Base-by-base conservation (phyloP, 148 eudicot species). In the Diospyros lotus region DNA sequence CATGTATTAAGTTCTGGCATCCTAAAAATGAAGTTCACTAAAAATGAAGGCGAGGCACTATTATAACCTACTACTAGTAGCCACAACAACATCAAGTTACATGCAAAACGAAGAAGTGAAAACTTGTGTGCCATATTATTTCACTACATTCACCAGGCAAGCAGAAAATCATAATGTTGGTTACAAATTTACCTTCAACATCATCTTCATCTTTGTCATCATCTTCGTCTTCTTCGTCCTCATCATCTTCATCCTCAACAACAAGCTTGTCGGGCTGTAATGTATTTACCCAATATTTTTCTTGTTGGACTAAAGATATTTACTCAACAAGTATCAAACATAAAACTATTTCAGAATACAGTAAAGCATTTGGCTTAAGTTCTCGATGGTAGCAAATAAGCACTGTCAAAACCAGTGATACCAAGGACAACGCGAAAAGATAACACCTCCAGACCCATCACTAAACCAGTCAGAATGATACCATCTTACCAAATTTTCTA, bases 191-290 rank as follows among this genome's bases (percentile, higher is more conserved):
- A 52, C 72, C 72, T 69, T 69, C 58, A 52, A 2, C 72, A 48
- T 69, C 72, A 46, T 69, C 72, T 15, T 69, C 72, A 15, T 69
- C 72, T n/a, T 52, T 3, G 39, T 69, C 72, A 28, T 69, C 72
- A 38, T 69, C 59, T 12, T 69, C 59, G 9, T 69, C 58, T 2
- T 69, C 72, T 10, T 69, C 58, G 4, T 69, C 72, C 4, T 69
- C 72, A 2, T 61, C 64, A 41, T 63, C 66, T 9, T 63, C 66
- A 14, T 69, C 72, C 44, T 69, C 72, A 52, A 69, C 44, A 10
- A 69, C 72, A 6, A 43, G 72, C 44, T 69, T 52, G 11, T 69
- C 58, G 52, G 9, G 15, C 72, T 50, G 72, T 7, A 52, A 69
- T 6, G 9, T 2, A 15, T 42, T 66, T 4, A 3, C 12, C 40